phyloP scores from a whole-genome alignment of 1,284 basidiomycete genomes.

The Peniophora sp. region DNA sequence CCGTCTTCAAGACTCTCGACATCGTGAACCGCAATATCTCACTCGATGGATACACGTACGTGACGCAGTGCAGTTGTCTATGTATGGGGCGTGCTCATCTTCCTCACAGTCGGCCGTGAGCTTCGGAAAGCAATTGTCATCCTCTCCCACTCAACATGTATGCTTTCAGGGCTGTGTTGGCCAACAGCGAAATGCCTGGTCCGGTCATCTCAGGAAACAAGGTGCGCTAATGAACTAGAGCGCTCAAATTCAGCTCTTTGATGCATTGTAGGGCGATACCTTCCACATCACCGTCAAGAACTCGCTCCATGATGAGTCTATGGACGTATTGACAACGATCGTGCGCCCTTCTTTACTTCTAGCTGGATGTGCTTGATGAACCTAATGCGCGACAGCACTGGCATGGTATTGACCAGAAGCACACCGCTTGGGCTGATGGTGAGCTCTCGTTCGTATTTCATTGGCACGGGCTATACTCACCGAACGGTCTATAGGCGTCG shows the following conservation, averaged over 20 bases:
- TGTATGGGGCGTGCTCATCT: not conserved
- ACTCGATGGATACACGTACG: conserved; percentile 1
- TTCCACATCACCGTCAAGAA: conserved; percentile 1
- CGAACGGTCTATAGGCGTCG: too few relatives aligned
- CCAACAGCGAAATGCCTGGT: not conserved
- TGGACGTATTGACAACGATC: not conserved
- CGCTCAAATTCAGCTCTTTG: not conserved
- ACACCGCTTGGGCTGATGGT: conserved; percentile 32
- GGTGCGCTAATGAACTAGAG: not conserved
- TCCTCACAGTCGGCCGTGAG: too few relatives aligned
- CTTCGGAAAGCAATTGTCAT: too few relatives aligned
- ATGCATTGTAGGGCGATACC: not conserved
- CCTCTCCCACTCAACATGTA: not conserved
- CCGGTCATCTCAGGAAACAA: not conserved
- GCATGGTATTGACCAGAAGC: conserved; percentile 37
- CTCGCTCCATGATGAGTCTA: not conserved
- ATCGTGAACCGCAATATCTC: not conserved
- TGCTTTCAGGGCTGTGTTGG: not conserved
- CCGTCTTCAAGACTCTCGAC: not conserved
- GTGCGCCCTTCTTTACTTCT: not conserved
- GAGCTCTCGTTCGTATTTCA: not conserved
- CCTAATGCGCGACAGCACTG: conserved; percentile 29
- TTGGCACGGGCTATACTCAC: too few relatives aligned
- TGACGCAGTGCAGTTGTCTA: not conserved
- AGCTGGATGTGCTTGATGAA: not conserved